Conservation (phyloP, 2,329 filamentous ascomycete genomes). For the Talaromyces verruculosus region DNA sequence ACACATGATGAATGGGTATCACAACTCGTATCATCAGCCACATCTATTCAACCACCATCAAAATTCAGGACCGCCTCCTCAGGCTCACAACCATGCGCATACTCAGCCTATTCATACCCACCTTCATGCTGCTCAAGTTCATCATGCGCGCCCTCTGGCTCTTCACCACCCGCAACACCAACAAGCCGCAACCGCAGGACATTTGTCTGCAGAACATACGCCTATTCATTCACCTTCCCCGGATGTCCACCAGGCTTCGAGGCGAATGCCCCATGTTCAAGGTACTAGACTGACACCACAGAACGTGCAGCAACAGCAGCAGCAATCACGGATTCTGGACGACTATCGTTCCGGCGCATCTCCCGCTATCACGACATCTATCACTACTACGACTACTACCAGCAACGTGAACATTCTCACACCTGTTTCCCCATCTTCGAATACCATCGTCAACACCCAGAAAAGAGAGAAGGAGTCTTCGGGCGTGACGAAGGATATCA, state of each 20-base stretch:
- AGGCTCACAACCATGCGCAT: conserved; percentile 11
- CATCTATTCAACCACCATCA: conserved; percentile 24
- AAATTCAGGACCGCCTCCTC: conserved; percentile 10
- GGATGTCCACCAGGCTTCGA: conserved; percentile 6
- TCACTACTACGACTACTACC: conserved; percentile 1
- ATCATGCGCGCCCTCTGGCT: not conserved
- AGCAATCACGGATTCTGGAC: conserved; percentile 8
- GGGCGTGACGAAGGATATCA: conserved; percentile 44
- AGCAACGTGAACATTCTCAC: not conserved
- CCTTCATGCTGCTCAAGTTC: not conserved
- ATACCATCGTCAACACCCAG: conserved; percentile 1
- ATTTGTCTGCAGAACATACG: conserved; percentile 13
- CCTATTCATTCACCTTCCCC: conserved; percentile 17
- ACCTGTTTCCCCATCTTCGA: conserved; percentile 1
- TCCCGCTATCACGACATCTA: not conserved
- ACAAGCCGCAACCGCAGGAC: conserved; percentile 7
- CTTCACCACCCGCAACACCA: conserved; percentile 7
- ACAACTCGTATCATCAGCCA: conserved; percentile 36
- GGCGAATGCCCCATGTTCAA: conserved; percentile 9
- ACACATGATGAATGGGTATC: conserved; percentile 35
- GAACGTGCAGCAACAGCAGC: conserved; percentile 6
- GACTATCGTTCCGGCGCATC: conserved; percentile 13
- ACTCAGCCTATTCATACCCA: conserved; percentile 5
- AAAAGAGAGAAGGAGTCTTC: conserved; percentile 15
- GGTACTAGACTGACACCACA: conserved; percentile 1